Evolutionary conservation across 23 red algal species (phyloP), one percentile per base, ranked within the genome.

Genomic region (Gracilaria gracilis): DNA sequence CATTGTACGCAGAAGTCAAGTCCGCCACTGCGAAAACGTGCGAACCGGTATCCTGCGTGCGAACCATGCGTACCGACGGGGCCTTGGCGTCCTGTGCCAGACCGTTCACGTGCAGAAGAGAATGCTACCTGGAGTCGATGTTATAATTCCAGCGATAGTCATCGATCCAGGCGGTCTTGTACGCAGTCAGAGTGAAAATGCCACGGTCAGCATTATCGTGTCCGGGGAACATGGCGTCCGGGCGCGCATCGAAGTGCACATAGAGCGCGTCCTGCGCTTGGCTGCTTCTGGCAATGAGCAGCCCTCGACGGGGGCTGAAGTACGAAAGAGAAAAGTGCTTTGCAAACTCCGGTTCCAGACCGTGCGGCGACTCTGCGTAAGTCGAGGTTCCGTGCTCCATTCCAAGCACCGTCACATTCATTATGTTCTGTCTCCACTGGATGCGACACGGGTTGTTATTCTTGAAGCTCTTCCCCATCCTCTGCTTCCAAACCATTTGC

Each of bases 211-310:
- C 85, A 40, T 88, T 88, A 27, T 88, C 85, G 27, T 88, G 85
- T n/a, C 86, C 61, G 8, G 66, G 58, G 32, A 91, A 57, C 28
- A 91, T 51, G 15, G 57, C 88, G 65, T 91, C 88, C 6, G 75
- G 88, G 17, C 88, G 75, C 5, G 77, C 88, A 75, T 91, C 79
- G 46, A 91, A 91, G 77, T 91, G 88, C 3, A 91, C 42, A 37
- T 91, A 91, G 4, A 50, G 9, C n/a, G 88, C 88, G 20, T 82
- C 69, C 31, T 82, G 37, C 34, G 88, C 70, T 8, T 67, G 13
- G 11, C 66, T 54, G 59, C 50, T 27, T 27, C 88, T 23, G 3
- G 79, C 79, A 34, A 83, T 91, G 6, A 91, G 57, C 32, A 91
- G 58, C 6, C 88, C 75, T 14, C 88, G 28, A 14, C 79, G 77